Conservation (phyloP, 345 rosid genomes). For the Sapria himalayana region DNA sequence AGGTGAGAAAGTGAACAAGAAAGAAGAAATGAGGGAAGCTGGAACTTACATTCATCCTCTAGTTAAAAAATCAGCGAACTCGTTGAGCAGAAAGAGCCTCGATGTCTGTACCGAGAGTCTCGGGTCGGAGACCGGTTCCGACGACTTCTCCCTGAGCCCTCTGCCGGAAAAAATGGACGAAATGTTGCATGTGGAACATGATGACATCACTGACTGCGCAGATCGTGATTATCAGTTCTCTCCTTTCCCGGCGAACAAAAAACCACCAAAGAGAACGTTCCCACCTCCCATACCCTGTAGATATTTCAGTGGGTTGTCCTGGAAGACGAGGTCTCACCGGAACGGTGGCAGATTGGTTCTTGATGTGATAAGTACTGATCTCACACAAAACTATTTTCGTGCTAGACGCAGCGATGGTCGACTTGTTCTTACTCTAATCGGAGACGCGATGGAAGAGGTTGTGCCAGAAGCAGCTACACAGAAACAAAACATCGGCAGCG, state of each 20-base stretch:
- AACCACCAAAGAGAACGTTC: slow-evolving; percentile 19
- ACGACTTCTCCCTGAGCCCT: slow-evolving; percentile 45
- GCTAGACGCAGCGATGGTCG: slow-evolving; percentile 78
- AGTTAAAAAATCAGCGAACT: slow-evolving; percentile 33
- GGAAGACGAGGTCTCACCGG: slow-evolving; percentile 53
- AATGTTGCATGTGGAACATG: slow-evolving; percentile 20
- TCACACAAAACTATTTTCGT: slow-evolving; percentile 44
- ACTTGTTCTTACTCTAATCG: slow-evolving; percentile 53
- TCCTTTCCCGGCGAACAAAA: slow-evolving; percentile 10
- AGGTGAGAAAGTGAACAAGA: too few relatives aligned
- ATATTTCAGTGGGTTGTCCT: slow-evolving; percentile 29
- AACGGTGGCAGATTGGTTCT: slow-evolving; percentile 76
- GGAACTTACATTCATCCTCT: slow-evolving; percentile 68
- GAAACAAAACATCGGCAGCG: slow-evolving; percentile 5
- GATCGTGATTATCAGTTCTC: too few relatives aligned
- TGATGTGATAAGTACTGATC: slow-evolving; percentile 65
- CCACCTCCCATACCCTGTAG: slow-evolving; percentile 74
- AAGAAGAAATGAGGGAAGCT: too few relatives aligned
- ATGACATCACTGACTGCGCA: too few relatives aligned
- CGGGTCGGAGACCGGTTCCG: slow-evolving; percentile 96
- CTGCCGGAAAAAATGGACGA: slow-evolving; percentile 32
- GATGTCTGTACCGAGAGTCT: slow-evolving; percentile 89
- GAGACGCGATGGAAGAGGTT: slow-evolving; percentile 8
- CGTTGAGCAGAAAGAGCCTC: slow-evolving; percentile 61
- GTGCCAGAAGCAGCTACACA: slow-evolving; percentile 9